Percentiles rank a stretch among this genome's conserved stretches.
phyloP scores from a whole-genome alignment of 2,329 filamentous ascomycete species.

The Alternaria gaisen region DNA sequence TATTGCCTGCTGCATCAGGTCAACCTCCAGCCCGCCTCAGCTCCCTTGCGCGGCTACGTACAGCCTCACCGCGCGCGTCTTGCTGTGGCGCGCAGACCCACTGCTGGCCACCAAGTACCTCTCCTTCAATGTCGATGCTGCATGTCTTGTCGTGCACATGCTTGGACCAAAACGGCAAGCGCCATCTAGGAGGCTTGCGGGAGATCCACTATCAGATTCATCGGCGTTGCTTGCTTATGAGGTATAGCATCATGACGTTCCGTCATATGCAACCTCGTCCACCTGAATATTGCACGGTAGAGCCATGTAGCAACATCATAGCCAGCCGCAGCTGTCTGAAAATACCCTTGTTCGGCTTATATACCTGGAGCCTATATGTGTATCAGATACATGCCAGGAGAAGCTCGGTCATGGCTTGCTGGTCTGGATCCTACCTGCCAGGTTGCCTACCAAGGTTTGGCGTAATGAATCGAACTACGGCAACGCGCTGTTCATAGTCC shows the following conservation, averaged over 20 bases:
- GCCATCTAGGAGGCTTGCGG: conserved; percentile 29
- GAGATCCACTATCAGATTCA: conserved; percentile 28
- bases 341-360: conserved; percentile 12
- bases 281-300: conserved; percentile 24
- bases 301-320: conserved; percentile 12
- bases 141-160: conserved; percentile 26
- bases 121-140: conserved; percentile 24
- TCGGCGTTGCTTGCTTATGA: conserved; percentile 31
- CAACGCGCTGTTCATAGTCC: background rate
- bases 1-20: conserved; percentile 29
- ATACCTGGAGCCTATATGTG: background rate
- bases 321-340: conserved; percentile 19
- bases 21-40: conserved; percentile 40
- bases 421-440: background rate
- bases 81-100: conserved; percentile 29
- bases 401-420: conserved; percentile 34
- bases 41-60: conserved; percentile 37
- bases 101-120: conserved; percentile 17
- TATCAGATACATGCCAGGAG: conserved; percentile 27
- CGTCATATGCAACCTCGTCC: conserved; percentile 36
- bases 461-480: background rate
- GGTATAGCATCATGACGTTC: conserved; percentile 17
- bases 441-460: background rate
- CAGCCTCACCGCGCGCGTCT: conserved; percentile 43
- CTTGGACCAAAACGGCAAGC: conserved; percentile 28